A percentile compares a stretch with the other conserved stretches of the same genome.
These are phyloP conservation scores for Apophysomyces trapeziformis DNA, from an alignment of 371 early-diverging fungal species.

Conservation along the genomic window DNA sequence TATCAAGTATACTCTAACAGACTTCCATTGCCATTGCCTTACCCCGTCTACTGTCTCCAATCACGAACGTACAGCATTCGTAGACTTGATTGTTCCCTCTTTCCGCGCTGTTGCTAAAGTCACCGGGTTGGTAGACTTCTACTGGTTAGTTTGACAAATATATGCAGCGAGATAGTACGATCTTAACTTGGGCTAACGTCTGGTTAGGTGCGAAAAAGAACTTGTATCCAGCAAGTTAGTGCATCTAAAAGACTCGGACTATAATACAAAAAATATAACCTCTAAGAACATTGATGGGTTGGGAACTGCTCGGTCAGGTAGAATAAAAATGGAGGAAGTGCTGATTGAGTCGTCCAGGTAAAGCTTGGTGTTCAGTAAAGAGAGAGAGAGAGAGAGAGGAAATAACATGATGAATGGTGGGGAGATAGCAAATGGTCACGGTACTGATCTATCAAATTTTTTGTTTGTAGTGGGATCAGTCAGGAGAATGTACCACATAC, in stretches of 20 bases:
- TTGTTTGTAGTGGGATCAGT: not conserved
- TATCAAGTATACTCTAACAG: not conserved
- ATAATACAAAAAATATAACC: not conserved
- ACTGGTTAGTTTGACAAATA: not conserved
- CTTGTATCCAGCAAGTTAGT: not conserved
- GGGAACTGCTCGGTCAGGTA: not conserved
- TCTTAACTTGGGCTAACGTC: not conserved
- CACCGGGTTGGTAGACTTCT: not conserved
- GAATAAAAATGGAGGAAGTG: not conserved
- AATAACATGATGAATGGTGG: not conserved
- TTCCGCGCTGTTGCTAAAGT: constrained; percentile 6
- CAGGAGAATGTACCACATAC: not conserved
- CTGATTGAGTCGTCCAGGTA: constrained; percentile 7
- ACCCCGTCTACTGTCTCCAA: not conserved
- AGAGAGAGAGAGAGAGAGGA: too few species aligned
- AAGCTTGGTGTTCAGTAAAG: too few species aligned
- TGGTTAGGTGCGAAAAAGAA: not conserved
- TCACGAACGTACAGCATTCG: constrained; percentile 8
- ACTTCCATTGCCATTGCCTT: constrained; percentile 6
- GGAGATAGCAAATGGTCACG: not conserved
- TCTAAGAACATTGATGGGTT: not conserved
- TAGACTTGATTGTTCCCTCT: not conserved
- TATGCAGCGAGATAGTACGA: not conserved
- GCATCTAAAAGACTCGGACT: not conserved
- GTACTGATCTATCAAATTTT: not conserved